Evolutionary conservation across 768 basidiomycete genomes (phyloP).

Genomic region (Lepiota venenata): DNA sequence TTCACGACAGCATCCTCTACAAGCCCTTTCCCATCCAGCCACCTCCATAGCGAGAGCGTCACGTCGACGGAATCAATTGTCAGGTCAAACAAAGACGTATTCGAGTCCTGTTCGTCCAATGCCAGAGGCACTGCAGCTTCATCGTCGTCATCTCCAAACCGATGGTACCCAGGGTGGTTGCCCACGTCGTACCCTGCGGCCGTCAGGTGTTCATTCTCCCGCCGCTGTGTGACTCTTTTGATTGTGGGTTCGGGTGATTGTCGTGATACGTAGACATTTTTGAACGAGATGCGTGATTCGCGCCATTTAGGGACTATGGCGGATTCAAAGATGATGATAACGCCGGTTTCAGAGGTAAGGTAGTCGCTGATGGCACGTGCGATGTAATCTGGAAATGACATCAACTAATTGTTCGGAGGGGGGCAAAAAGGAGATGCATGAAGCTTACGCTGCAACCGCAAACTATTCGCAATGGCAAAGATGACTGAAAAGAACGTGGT

Average conservation of each 20-base stretch:
- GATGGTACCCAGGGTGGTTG: slow-evolving; percentile 71
- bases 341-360: slow-evolving; percentile 88
- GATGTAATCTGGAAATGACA: slow-evolving; percentile 53
- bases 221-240: slow-evolving; percentile 16
- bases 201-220: slow-evolving; percentile 41
- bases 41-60: slow-evolving; percentile 83
- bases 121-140: slow-evolving; percentile 26
- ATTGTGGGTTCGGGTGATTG: slow-evolving; percentile 42
- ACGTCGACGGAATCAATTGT: slow-evolving; percentile 95
- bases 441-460: slow-evolving; percentile 73
- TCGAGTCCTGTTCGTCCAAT: slow-evolving; percentile 49
- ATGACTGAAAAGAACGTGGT: slow-evolving; percentile 96
- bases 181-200: slow-evolving; percentile 76
- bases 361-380: slow-evolving; percentile 90
- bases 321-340: slow-evolving; percentile 94
- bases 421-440: neutral
- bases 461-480: slow-evolving; percentile 85
- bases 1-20: slow-evolving; percentile 88
- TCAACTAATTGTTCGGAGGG: neutral
- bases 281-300: slow-evolving; percentile 93
- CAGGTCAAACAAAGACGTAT: slow-evolving; percentile 91
- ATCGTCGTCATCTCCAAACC: slow-evolving; percentile 52
- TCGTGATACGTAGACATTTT: slow-evolving; percentile 92
- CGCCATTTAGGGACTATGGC: slow-evolving; percentile 99
- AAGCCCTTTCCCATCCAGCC: slow-evolving; percentile 95